A percentile compares a stretch with the other conserved stretches of the same genome.
phyloP scores from a whole-genome alignment of 129 eudicot genomes.

The Tanacetum coccineum region DNA sequence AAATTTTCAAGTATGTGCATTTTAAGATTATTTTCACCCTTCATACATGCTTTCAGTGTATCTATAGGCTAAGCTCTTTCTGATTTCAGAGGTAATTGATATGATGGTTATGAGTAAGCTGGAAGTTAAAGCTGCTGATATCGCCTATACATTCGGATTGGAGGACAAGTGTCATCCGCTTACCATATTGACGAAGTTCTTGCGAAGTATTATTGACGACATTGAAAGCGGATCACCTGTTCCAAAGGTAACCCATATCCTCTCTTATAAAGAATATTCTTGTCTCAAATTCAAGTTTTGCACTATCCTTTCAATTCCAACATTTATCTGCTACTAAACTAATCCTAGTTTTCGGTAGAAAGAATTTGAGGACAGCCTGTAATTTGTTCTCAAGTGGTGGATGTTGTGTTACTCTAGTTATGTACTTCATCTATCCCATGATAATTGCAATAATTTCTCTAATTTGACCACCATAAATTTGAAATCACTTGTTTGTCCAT shows the following conservation, averaged over 20 bases:
- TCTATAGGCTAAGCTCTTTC: not conserved
- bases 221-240: conserved; percentile 26
- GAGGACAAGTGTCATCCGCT: conserved; percentile 42
- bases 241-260: conserved; percentile 22
- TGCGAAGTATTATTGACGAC: conserved; percentile 33
- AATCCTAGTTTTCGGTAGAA: conserved; percentile 3
- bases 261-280: not conserved
- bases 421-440: too few relatives aligned
- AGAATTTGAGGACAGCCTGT: not conserved
- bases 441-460: too few relatives aligned
- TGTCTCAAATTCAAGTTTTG: conserved; percentile 4
- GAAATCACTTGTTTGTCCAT: too few relatives aligned
- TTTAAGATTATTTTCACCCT: not conserved
- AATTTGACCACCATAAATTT: too few relatives aligned
- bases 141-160: conserved; percentile 53
- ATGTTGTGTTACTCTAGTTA: too few relatives aligned
- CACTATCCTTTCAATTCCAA: conserved; percentile 11
- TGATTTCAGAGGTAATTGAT: conserved; percentile 50
- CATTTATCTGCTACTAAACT: not conserved
- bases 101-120: conserved; percentile 44
- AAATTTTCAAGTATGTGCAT: not conserved
- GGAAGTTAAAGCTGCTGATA: conserved; percentile 68
- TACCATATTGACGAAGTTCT: conserved; percentile 43
- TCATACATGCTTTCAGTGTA: not conserved
- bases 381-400: too few relatives aligned